Percentiles rank a stretch among this genome's conserved stretches.
Evolutionary conservation across 2,329 filamentous ascomycete genomes (phyloP).

Genomic region (Claviceps citrina): DNA sequence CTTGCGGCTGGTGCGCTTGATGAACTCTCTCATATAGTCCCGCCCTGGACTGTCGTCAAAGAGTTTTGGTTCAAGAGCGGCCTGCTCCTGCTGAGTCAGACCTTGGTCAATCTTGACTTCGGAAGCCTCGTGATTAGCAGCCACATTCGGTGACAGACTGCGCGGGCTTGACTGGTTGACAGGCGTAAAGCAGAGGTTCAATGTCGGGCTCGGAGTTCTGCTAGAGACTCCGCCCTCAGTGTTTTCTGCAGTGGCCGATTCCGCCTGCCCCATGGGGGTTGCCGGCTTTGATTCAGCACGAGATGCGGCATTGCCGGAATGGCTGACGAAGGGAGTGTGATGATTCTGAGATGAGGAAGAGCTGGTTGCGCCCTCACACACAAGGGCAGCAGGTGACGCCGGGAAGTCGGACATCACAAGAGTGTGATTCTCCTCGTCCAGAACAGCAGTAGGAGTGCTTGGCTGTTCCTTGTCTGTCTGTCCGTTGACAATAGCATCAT

Average conservation of each 20-base stretch:
- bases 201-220: background rate
- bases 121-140: background rate
- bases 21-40: constrained; percentile 21
- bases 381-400: background rate
- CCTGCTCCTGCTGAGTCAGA: background rate
- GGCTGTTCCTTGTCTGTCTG: background rate
- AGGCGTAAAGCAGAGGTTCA: background rate
- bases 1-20: constrained; percentile 18
- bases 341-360: background rate
- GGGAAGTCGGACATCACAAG: constrained; percentile 1
- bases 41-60: constrained; percentile 20
- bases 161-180: background rate
- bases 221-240: background rate
- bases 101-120: background rate
- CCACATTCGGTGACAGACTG: background rate
- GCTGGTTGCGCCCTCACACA: background rate
- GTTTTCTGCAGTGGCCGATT: background rate
- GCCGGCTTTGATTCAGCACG: background rate
- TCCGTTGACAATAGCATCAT: background rate
- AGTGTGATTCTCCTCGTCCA: constrained; percentile 1
- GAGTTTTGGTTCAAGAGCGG: background rate
- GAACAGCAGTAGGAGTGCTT: background rate
- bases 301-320: background rate
- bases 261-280: background rate
- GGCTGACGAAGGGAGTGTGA: background rate